Conservation (phyloP, 2,329 filamentous ascomycete genomes). For the Aspergillus sojae region DNA sequence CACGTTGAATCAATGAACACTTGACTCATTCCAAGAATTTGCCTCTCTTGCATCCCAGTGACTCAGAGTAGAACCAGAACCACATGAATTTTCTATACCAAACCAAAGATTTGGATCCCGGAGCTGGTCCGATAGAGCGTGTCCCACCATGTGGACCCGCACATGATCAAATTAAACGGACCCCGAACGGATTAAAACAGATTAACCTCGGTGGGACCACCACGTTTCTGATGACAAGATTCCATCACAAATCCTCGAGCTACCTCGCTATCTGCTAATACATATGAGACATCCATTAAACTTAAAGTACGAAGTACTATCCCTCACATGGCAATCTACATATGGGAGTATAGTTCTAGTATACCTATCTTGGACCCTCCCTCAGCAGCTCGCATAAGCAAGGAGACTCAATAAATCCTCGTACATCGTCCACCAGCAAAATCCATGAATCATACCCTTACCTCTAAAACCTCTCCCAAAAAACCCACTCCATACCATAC, state of each 20-base stretch:
- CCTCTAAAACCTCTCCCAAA: too few relatives aligned
- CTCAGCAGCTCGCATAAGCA: too few relatives aligned
- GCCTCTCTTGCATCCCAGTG: not conserved
- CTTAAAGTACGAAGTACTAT: not conserved
- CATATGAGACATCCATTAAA: not conserved
- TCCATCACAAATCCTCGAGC: not conserved
- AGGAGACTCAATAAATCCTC: too few relatives aligned
- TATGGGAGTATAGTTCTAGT: too few relatives aligned
- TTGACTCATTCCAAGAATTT: not conserved
- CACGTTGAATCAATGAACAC: conserved; percentile 3
- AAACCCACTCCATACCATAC: too few relatives aligned
- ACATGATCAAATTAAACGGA: not conserved
- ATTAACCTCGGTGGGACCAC: not conserved
- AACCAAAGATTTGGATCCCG: not conserved
- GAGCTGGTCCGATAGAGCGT: not conserved
- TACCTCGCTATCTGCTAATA: not conserved
- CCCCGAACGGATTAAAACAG: not conserved
- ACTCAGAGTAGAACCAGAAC: not conserved
- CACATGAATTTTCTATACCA: not conserved
- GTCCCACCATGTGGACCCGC: not conserved
- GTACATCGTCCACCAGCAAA: too few relatives aligned
- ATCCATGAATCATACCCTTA: too few relatives aligned
- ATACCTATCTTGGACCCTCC: too few relatives aligned
- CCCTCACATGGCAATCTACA: too few relatives aligned
- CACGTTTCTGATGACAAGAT: not conserved